A percentile compares a stretch with the other conserved stretches of the same genome.
Conservation (phyloP, 169 alveolate species). For the Plasmodium gallinaceum region DNA sequence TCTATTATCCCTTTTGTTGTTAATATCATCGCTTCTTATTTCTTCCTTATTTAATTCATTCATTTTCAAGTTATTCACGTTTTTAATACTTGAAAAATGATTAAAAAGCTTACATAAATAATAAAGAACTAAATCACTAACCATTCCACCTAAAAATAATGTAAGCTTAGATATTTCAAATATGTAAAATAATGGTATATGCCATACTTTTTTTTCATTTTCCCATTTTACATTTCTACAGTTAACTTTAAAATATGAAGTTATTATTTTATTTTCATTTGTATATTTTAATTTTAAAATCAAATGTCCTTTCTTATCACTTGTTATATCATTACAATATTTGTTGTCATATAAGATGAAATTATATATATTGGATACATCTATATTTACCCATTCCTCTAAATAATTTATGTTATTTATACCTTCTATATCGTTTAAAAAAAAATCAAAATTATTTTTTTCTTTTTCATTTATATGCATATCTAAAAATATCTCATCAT, state of each 20-base stretch:
- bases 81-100: conserved; percentile 47
- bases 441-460: conserved; percentile 62
- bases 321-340: conserved; percentile 30
- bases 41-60: background rate
- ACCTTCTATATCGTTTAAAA: conserved; percentile 24
- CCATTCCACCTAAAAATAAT: conserved; percentile 43
- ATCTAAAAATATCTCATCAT: conserved; percentile 46
- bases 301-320: conserved; percentile 51
- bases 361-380: conserved; percentile 41
- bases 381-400: conserved; percentile 33
- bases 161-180: conserved; percentile 55
- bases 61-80: background rate
- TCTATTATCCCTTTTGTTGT: background rate
- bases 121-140: conserved; percentile 58
- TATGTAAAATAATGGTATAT: conserved; percentile 62
- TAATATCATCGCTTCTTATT: background rate
- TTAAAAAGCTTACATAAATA: conserved; percentile 47
- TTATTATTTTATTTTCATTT: conserved; percentile 55
- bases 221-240: conserved; percentile 71
- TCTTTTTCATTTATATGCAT: conserved; percentile 58
- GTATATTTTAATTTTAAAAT: conserved; percentile 59
- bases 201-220: conserved; percentile 63
- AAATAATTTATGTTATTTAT: conserved; percentile 12
- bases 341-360: conserved; percentile 41
- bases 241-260: conserved; percentile 69